phyloP scores from a whole-genome alignment of 352 stramenopile genomes.

The Blastocystis sp. region DNA sequence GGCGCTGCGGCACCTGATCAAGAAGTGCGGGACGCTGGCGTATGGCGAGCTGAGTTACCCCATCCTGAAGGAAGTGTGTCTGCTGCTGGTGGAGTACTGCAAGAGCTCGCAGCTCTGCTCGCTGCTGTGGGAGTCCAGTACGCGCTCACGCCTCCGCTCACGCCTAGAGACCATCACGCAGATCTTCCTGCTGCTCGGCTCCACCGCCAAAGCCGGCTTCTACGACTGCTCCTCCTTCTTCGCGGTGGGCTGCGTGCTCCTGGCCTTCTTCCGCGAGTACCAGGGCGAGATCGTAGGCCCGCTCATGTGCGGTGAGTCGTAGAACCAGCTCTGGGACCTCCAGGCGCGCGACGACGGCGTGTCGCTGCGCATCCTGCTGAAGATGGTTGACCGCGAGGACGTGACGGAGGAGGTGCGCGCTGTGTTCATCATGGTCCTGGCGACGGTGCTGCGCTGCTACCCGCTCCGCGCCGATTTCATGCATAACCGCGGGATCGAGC shows the following conservation, averaged over 20 bases:
- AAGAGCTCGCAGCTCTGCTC: neutral
- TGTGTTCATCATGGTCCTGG: slow-evolving; percentile 33
- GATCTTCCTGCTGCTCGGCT: slow-evolving; percentile 3
- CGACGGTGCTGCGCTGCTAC: slow-evolving; percentile 38
- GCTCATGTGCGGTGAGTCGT: neutral
- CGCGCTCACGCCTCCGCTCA: neutral
- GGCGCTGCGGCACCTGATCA: neutral
- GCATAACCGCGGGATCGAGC: neutral
- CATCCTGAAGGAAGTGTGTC: neutral
- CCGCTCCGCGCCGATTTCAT: slow-evolving; percentile 5
- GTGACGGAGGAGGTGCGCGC: neutral
- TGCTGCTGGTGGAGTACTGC: slow-evolving; percentile 37
- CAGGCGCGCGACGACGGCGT: neutral
- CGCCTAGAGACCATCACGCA: slow-evolving; percentile 9
- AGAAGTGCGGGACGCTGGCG: neutral
- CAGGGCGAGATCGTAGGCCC: slow-evolving; percentile 31
- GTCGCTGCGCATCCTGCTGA: slow-evolving; percentile 8
- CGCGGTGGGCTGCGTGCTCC: slow-evolving; percentile 25
- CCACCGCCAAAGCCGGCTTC: neutral
- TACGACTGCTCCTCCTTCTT: slow-evolving; percentile 28
- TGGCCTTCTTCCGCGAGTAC: slow-evolving; percentile 31
- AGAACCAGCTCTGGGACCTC: neutral
- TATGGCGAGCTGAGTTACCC: slow-evolving; percentile 14
- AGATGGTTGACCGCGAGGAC: slow-evolving; percentile 1
- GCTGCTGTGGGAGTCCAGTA: neutral